Evolutionary conservation across 208 protist species (phyloP), one percentile per base, ranked within the genome.

Genomic region (Trypanosoma theileri): DNA sequence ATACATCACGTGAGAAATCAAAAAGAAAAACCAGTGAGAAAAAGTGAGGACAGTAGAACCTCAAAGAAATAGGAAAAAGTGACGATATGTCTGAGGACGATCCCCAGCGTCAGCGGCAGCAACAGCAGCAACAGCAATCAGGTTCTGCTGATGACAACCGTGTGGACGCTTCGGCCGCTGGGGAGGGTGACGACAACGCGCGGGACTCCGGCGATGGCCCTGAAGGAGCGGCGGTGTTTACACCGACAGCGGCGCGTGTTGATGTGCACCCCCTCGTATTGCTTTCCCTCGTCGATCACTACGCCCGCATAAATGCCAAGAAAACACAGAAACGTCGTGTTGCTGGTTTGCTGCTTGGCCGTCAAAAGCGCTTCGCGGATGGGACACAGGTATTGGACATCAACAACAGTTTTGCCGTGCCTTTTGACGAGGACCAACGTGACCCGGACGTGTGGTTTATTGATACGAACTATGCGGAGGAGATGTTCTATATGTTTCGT

Each of bases 231-330:
- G 17, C 21, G 46, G 17, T 79, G 77, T 69, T 68, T 80, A 35
- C 69, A 52, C 88, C 86, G 8, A 75, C 84, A 4, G 87, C 84
- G 28, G 81, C 77, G 0, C 85, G 86, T 12, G 98, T 99, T 1
- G 91, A 98, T 40, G 96, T 99, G 42, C 98, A 99, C 75, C 98
- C 98, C 51, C 86, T 99, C 40, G 98, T 99, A 19, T 81, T 99
- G 73, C 90, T 99, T 1, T 97, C 89, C 31, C 97, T 98, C 1
- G 98, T 99, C 11, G 99, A 99, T 75, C 99, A 99, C 86, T 99
- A 99, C 77, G 98, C 98, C 41, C 93, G 99, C n/a, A 95, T 99
- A 61, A 97, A 95, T 69, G 85, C 67, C 26, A 87, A 89, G 70
- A 88, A 90, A 54, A 82, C 92, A 24, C 69, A 84, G 17, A 94